Evolutionary conservation across 2,329 filamentous ascomycete genomes (phyloP).

Genomic region (Penicillium sp.): DNA sequence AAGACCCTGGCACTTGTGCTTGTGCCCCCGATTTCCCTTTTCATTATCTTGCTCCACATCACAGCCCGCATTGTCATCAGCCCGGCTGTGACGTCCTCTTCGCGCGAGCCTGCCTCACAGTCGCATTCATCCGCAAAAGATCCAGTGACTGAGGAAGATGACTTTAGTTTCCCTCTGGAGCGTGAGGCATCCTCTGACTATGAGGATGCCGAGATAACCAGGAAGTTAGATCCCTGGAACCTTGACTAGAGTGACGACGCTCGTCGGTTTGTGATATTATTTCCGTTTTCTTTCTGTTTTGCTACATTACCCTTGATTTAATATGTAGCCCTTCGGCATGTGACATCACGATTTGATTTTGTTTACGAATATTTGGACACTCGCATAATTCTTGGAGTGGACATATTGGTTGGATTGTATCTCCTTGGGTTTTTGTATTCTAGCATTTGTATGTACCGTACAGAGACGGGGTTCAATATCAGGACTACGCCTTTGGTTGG

Average conservation of each 20-base stretch:
- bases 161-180: conserved; percentile 38
- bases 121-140: conserved; percentile 13
- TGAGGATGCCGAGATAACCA: conserved; percentile 15
- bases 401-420: conserved; percentile 7
- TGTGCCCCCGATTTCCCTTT: conserved; percentile 72
- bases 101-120: conserved; percentile 15
- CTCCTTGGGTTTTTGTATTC: conserved; percentile 12
- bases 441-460: conserved; percentile 16
- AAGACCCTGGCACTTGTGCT: conserved; percentile 74
- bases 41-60: conserved; percentile 74
- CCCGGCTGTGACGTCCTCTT: conserved; percentile 23
- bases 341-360: conserved; percentile 12
- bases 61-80: conserved; percentile 64
- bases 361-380: conserved; percentile 4
- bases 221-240: conserved; percentile 27
- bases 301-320: conserved; percentile 12
- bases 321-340: conserved; percentile 9
- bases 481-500: not conserved
- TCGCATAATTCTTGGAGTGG: conserved; percentile 11
- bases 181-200: conserved; percentile 27
- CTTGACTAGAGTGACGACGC: conserved; percentile 18
- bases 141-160: conserved; percentile 36
- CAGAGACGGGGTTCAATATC: not conserved
- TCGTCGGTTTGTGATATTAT: not conserved
- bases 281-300: conserved; percentile 2